phyloP scores from a whole-genome alignment of 1,139 yeast genomes.

The Wickerhamiella pararugosa region DNA sequence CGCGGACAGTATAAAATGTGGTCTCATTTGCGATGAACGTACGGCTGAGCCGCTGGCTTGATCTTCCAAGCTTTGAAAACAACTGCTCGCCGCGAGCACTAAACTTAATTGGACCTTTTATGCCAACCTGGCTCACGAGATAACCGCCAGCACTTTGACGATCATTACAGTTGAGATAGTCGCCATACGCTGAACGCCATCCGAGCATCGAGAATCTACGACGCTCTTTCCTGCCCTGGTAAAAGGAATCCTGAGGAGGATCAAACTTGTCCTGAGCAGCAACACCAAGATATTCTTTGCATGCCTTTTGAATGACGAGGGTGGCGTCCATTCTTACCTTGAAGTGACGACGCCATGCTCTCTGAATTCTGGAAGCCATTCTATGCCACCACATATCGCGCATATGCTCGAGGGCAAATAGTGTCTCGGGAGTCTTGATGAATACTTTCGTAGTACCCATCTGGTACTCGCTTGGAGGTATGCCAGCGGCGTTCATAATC shows the following conservation, averaged over 20 bases:
- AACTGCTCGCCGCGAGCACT: conserved; percentile 72
- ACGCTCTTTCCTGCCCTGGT: conserved; percentile 78
- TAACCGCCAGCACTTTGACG: conserved; percentile 58
- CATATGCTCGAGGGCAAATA: conserved; percentile 91
- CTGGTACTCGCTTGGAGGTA: conserved; percentile 73
- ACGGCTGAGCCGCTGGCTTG: conserved; percentile 65
- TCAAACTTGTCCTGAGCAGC: conserved; percentile 36
- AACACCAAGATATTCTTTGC: conserved; percentile 71
- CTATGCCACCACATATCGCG: conserved; percentile 96
- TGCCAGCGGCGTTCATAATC: conserved; percentile 64
- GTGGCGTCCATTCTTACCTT: conserved; percentile 83
- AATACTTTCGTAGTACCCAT: conserved; percentile 91
- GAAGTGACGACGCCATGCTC: conserved; percentile 85
- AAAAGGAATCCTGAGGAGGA: conserved; percentile 21
- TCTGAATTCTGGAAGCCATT: conserved; percentile 94
- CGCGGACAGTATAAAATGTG: conserved; percentile 54
- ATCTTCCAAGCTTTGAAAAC: conserved; percentile 80
- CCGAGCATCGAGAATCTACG: conserved; percentile 79
- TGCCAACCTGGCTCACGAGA: conserved; percentile 42
- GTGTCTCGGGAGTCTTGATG: conserved; percentile 92
- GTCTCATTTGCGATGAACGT: conserved; percentile 53
- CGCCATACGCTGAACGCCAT: conserved; percentile 86
- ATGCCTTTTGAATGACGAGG: conserved; percentile 63
- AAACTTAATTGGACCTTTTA: conserved; percentile 44
- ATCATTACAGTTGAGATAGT: conserved; percentile 76